These are phyloP conservation scores for apple (Malus domestica) DNA, from an alignment of 306 rosid genomes.

Conservation along the genomic window DNA sequence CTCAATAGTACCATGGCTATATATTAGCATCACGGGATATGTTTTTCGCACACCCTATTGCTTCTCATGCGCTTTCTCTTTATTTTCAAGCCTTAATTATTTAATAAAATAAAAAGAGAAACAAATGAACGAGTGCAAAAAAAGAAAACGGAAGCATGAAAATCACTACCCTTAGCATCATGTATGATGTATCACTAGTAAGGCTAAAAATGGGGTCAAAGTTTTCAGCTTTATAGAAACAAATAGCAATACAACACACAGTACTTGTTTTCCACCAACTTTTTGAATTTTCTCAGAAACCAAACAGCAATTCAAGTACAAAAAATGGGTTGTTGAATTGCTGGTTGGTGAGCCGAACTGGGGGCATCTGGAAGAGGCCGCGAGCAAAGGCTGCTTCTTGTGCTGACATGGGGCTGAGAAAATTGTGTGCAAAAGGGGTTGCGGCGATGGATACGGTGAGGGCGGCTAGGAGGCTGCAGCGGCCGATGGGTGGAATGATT, in stretches of 20 bases:
- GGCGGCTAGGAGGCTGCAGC: slow-evolving; percentile 23
- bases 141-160: neutral
- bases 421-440: neutral
- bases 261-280: neutral
- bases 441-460: slow-evolving; percentile 19
- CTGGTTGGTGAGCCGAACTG: slow-evolving; percentile 37
- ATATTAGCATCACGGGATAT: neutral
- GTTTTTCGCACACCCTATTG: no score
- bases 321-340: neutral
- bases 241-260: neutral
- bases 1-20: neutral
- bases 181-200: neutral
- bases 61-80: no score
- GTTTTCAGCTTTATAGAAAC: neutral
- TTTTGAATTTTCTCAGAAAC: neutral
- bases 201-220: neutral
- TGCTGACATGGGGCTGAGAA: slow-evolving; percentile 1
- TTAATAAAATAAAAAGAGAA: no score
- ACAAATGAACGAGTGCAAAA: no score
- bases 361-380: slow-evolving; percentile 48
- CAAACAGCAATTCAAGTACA: neutral
- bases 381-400: slow-evolving; percentile 26
- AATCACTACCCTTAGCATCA: neutral
- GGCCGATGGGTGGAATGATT: slow-evolving; percentile 16
- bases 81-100: no score